Evolutionary conservation across 441 rosid genomes (phyloP).

Genomic region (Populus hybrid): DNA sequence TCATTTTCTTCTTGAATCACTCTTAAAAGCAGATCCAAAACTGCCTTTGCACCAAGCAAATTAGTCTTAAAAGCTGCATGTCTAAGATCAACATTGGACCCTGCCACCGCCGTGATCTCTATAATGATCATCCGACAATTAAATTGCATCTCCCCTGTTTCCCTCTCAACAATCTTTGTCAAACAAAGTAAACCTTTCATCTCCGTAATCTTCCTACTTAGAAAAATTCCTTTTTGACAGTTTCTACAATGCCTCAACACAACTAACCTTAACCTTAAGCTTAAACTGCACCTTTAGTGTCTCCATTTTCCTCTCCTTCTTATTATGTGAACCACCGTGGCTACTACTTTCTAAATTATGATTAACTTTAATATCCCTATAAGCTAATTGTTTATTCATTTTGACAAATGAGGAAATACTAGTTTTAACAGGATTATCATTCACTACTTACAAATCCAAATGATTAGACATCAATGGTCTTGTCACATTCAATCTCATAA

Average conservation of each 20-base stretch:
- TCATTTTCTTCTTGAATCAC: constrained; percentile 37
- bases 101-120: constrained; percentile 51
- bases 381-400: constrained; percentile 37
- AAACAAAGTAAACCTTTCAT: constrained; percentile 54
- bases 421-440: constrained; percentile 23
- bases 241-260: constrained; percentile 49
- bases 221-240: constrained; percentile 33
- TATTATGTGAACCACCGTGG: constrained; percentile 27
- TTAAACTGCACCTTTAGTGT: constrained; percentile 29
- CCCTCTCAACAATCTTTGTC: constrained; percentile 43
- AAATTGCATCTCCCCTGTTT: constrained; percentile 43
- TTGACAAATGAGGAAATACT: constrained; percentile 49
- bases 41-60: constrained; percentile 52
- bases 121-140: constrained; percentile 46
- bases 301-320: constrained; percentile 45
- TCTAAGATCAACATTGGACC: constrained; percentile 42
- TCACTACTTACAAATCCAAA: constrained; percentile 28
- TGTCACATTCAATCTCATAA: constrained; percentile 40
- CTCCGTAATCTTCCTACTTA: constrained; percentile 47
- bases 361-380: constrained; percentile 11
- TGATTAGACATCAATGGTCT: constrained; percentile 45
- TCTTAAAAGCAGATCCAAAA: constrained; percentile 53
- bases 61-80: constrained; percentile 52
- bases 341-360: constrained; percentile 35
- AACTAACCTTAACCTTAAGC: constrained; percentile 31